Evolutionary conservation across 441 rosid genomes (phyloP).

Genomic region (Arabidopsis lyrata): DNA sequence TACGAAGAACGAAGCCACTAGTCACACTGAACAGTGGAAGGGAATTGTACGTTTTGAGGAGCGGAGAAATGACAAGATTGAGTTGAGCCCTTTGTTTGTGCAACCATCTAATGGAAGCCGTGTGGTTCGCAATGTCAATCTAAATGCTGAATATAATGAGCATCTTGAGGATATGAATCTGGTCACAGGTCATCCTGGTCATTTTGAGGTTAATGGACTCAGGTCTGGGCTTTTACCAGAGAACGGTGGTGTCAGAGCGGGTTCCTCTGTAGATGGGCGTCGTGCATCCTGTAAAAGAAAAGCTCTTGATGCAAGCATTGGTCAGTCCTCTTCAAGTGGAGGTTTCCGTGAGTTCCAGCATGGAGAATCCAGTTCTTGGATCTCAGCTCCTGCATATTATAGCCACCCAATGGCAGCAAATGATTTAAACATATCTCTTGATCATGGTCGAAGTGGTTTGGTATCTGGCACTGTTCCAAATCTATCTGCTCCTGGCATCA

Average conservation of each 20-base stretch:
- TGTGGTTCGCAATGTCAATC: conserved; percentile 52
- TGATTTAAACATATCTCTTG: conserved; percentile 56
- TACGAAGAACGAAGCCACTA: conserved; percentile 31
- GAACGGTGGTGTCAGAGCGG: conserved; percentile 52
- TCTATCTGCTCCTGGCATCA: conserved; percentile 43
- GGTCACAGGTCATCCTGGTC: conserved; percentile 50
- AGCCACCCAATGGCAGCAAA: conserved; percentile 41
- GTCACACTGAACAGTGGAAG: conserved; percentile 30
- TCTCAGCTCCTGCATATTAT: conserved; percentile 46
- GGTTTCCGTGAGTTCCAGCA: conserved; percentile 61
- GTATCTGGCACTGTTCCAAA: conserved; percentile 51
- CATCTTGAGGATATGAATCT: conserved; percentile 53
- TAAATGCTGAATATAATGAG: conserved; percentile 62
- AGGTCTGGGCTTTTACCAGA: conserved; percentile 52
- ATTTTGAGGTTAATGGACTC: conserved; percentile 50
- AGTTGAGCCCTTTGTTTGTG: conserved; percentile 32
- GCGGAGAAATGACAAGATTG: too few species aligned
- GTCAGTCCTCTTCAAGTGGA: conserved; percentile 66
- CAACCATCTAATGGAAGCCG: conserved; percentile 31
- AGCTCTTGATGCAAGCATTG: conserved; percentile 70
- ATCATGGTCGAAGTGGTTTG: conserved; percentile 53
- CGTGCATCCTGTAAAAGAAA: conserved; percentile 84
- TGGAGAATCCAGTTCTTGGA: conserved; percentile 64
- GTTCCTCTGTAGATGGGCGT: conserved; percentile 62
- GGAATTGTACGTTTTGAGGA: conserved; percentile 31